Base-by-base conservation (phyloP, 768 basidiomycete species). In the Leccinellum albellum region DNA sequence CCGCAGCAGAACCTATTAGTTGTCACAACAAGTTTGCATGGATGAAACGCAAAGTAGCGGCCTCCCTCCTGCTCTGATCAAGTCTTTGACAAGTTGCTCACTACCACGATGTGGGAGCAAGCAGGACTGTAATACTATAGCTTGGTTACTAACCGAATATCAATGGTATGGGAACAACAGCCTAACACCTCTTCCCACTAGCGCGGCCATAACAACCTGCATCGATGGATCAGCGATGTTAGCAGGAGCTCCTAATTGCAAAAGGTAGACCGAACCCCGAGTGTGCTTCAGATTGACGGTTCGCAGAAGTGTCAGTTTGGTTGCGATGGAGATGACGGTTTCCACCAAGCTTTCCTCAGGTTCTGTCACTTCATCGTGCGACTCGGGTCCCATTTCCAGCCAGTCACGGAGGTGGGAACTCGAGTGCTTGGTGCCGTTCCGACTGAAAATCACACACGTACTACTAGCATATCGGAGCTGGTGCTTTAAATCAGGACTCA, bases 311-410 rank as follows among this genome's bases (percentile, higher is more conserved):
- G 64, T 91, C 51, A 81, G 82, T 52, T 88, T 87, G 1, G 70
- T 91, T 46, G 80, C 89, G 17, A 84, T 91, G 62, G 88, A 89
- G 65, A 83, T 89, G 52, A 74, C 17, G 86, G 32, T 91, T 88
- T 65, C 85, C 85, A 8, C 77, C 82, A 1, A 76, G 74, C 17
- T 89, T 83, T 67, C 88, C 88, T 0, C 79, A 83, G 62, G 76
- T 82, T 9, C 89, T 88, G 1, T 89, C 89, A 0, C 89, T 87
- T 74, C 88, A 90, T 72, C 80, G 88, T 55, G 83, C 89, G 31
- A 78, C 91, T 23, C 84, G 83, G 35, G 35, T 24, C 89, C 89
- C 79, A 88, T 24, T 87, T 89, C 71, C 66, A 87, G 33, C 85
- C 86, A 0, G 90, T 89, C 65, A 78, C 81, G 35, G 78, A 83